Evolutionary conservation across 345 rosid genomes (phyloP).

Genomic region (Camelina laxa): DNA sequence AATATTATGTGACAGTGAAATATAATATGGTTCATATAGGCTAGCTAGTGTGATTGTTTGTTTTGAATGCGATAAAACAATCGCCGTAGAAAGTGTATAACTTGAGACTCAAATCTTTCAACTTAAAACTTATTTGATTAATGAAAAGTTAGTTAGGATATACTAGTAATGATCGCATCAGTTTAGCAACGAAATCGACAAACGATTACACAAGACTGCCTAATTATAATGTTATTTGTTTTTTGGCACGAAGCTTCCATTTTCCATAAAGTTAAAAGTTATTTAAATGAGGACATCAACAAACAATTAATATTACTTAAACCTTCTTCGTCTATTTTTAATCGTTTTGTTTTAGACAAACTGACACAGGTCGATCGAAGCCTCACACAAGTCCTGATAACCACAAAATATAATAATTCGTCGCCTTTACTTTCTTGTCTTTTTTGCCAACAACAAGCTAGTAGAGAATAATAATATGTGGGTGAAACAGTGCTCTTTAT

Average conservation of each 20-base stretch:
- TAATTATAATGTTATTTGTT: not conserved
- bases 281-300: not conserved
- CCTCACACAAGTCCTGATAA: constrained; percentile 20
- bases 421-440: not conserved
- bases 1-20: not conserved
- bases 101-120: not conserved
- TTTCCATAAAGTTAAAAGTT: not conserved
- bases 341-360: constrained; percentile 1
- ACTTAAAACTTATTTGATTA: not conserved
- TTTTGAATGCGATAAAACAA: not conserved
- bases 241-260: constrained; percentile 10
- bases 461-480: constrained; percentile 6
- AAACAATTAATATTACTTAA: not conserved
- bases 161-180: not conserved
- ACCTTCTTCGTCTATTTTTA: not conserved
- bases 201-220: not conserved
- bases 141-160: not conserved
- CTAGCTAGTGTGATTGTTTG: not conserved
- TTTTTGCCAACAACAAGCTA: constrained; percentile 15
- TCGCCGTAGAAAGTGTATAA: not conserved
- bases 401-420: constrained; percentile 11
- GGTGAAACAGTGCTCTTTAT: constrained; percentile 20
- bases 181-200: not conserved
- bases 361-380: not conserved
- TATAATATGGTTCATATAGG: not conserved